phyloP scores from a whole-genome alignment of 306 rosid species.

The Fragaria iinumae region DNA sequence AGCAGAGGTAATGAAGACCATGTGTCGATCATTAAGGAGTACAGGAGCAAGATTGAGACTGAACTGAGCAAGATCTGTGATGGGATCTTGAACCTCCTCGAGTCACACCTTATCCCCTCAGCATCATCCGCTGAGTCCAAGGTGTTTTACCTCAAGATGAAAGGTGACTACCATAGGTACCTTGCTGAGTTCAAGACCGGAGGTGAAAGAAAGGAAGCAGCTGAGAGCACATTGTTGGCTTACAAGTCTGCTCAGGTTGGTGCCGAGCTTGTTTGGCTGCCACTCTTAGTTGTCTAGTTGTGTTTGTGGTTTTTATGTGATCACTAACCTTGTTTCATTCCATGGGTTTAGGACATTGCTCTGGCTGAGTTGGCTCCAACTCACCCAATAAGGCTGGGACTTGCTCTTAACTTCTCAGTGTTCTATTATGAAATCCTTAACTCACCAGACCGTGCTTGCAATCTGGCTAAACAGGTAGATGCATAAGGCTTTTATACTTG shows the following conservation, averaged over 20 bases:
- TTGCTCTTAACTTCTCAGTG: slow-evolving; percentile 95
- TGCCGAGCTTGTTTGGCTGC: not conserved
- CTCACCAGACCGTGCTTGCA: slow-evolving; percentile 97
- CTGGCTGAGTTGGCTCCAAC: slow-evolving; percentile 75
- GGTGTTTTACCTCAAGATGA: slow-evolving; percentile 91
- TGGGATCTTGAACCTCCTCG: slow-evolving; percentile 80
- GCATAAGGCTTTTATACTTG: not conserved
- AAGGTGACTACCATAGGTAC: slow-evolving; percentile 94
- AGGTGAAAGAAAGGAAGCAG: slow-evolving; percentile 84
- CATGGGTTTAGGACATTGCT: slow-evolving; percentile 72
- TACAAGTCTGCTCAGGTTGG: slow-evolving; percentile 95
- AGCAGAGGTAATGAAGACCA: slow-evolving; percentile 89
- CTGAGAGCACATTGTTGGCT: slow-evolving; percentile 88
- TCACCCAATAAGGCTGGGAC: slow-evolving; percentile 96
- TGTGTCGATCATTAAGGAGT: slow-evolving; percentile 71
- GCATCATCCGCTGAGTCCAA: slow-evolving; percentile 78
- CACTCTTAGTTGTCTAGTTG: not conserved
- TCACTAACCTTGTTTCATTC: slow-evolving; percentile 10
- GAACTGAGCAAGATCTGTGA: slow-evolving; percentile 97
- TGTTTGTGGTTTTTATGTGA: not conserved
- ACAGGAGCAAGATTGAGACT: slow-evolving; percentile 72
- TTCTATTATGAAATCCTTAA: slow-evolving; percentile 94
- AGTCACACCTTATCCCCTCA: slow-evolving; percentile 80
- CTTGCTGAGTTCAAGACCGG: slow-evolving; percentile 92
- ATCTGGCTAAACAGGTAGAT: slow-evolving; percentile 84